Evolutionary conservation across 192 early-diverging fungal genomes (phyloP), one percentile per base, ranked within the genome.

Genomic region (Rhizophagus sp.): DNA sequence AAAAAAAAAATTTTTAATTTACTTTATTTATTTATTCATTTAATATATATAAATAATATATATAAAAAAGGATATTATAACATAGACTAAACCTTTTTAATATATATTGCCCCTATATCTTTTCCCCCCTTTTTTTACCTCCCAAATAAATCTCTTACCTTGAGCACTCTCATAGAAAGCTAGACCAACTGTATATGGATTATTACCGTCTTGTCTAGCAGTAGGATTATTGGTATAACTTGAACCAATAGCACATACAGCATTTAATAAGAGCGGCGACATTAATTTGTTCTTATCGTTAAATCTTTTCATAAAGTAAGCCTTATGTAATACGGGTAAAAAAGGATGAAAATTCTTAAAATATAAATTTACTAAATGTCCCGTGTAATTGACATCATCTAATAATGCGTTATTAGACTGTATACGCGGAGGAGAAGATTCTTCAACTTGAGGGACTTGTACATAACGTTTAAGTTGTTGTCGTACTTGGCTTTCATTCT

Each of bases 201-300:
- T 34, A 34, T 63, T 22, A 6, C n/a, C 13, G 25, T 76, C 25
- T 25, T 76, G 65, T 65, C 62, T 62, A 11, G n/a, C 62, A n/a
- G n/a, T 22, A 11, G 62, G 36, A 52, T 64, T 41, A 65, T 76
- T 36, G 6, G 36, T 63, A 65, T 64, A 76, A 64, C 36, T 76
- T 65, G 75, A 63, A 15, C 75, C 75, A n/a, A 76, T 76, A 6
- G 75, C 75, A 41, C 75, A 76, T 24, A 76, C 57, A n/a, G 75
- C 61, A 39, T 30, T 44, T 24, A 76, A 25, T 62, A 76, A 65
- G 13, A 76, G 19, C 4, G 24, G 62, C 1, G 57, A 17, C 63
- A 76, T 76, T 10, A 57, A 33, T 65, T 62, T 76, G 30, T 10
- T 76, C 24, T 25, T 9, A 76, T 76, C 75, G 4, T 36, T n/a